Conservation (phyloP, 768 basidiomycete genomes). For the Gloeostereum incarnatum region DNA sequence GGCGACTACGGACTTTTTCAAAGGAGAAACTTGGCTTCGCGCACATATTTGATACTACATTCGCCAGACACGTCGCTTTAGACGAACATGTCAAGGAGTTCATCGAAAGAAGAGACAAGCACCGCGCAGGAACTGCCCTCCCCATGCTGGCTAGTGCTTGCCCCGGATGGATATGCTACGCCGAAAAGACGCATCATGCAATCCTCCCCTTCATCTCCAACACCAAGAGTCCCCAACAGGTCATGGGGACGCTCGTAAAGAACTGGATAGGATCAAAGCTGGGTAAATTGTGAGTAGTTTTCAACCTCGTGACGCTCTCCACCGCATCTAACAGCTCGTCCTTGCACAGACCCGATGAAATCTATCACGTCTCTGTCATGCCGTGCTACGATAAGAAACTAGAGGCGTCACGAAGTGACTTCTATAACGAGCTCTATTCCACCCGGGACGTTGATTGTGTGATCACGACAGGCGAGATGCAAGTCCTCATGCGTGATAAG, state of each 20-base stretch:
- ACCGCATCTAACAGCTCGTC: neutral
- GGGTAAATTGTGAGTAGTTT: constrained; percentile 52
- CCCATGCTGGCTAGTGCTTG: constrained; percentile 96
- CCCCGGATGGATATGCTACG: constrained; percentile 99
- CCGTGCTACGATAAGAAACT: constrained; percentile 99
- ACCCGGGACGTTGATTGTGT: constrained; percentile 97
- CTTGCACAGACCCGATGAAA: constrained; percentile 58
- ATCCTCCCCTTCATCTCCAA: constrained; percentile 85
- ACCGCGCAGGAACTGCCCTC: constrained; percentile 20
- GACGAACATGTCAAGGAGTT: constrained; percentile 80
- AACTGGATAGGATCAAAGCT: constrained; percentile 67
- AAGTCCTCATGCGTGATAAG: constrained; percentile 74
- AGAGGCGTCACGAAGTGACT: constrained; percentile 92
- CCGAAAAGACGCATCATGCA: constrained; percentile 93
- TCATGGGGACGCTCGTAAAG: constrained; percentile 93
- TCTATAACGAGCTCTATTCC: constrained; percentile 71
- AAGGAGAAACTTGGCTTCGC: constrained; percentile 59
- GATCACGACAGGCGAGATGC: constrained; percentile 91
- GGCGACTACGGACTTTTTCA: constrained; percentile 66
- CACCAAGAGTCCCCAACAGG: constrained; percentile 89
- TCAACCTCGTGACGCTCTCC: neutral
- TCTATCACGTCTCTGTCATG: constrained; percentile 98
- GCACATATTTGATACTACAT: constrained; percentile 92
- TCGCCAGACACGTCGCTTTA: constrained; percentile 81
- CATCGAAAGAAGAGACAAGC: constrained; percentile 48